A percentile compares a stretch with the other conserved stretches of the same genome.
Evolutionary conservation across 108 stramenopile species (phyloP).

Genomic region (Pseudonitzschia pungens): DNA sequence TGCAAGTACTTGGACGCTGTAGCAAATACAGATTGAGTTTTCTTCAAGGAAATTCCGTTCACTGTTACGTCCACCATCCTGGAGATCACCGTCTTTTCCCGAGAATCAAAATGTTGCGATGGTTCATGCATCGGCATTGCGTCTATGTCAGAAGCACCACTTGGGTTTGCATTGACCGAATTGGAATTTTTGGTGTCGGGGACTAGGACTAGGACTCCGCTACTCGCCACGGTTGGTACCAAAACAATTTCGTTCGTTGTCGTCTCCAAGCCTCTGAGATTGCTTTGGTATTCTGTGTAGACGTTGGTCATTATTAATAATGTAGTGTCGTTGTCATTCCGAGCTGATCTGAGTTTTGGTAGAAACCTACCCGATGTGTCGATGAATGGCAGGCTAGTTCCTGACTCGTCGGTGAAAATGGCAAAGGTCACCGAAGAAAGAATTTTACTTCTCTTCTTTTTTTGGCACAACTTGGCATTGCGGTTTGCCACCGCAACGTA

Average conservation of each 20-base stretch:
- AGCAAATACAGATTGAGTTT: neutral
- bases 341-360: neutral
- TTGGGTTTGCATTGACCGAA: neutral
- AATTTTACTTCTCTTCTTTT: neutral
- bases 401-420: slow-evolving; percentile 23
- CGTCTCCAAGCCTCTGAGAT: slow-evolving; percentile 13
- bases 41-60: slow-evolving; percentile 12
- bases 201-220: neutral
- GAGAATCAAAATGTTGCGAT: neutral
- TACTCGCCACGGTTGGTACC: slow-evolving; percentile 9
- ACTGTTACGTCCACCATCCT: slow-evolving; percentile 1
- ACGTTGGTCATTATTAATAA: slow-evolving; percentile 29
- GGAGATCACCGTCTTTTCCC: slow-evolving; percentile 1
- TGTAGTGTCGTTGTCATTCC: neutral
- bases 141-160: neutral
- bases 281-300: slow-evolving; percentile 11
- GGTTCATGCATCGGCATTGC: neutral
- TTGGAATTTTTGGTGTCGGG: neutral
- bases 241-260: slow-evolving; percentile 21
- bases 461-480: neutral
- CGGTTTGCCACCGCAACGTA: neutral
- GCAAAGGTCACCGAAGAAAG: slow-evolving; percentile 17
- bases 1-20: neutral
- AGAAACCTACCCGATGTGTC: slow-evolving; percentile 26
- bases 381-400: slow-evolving; percentile 22